Evolutionary conservation across 2,329 filamentous ascomycete genomes (phyloP).

Genomic region (Aureobasidium sp.): DNA sequence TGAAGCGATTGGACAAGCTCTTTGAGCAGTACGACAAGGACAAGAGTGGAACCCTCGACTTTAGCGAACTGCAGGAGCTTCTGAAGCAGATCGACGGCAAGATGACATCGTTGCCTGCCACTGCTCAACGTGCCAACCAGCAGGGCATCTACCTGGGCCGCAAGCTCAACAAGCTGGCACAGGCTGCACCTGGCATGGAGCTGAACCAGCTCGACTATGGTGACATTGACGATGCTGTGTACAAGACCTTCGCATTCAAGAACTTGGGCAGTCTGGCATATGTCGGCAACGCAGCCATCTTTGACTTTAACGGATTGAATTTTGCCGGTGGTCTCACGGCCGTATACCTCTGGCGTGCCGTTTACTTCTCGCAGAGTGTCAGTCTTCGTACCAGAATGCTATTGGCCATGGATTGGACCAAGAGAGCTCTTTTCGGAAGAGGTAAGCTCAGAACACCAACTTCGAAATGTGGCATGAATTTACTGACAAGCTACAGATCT

Average conservation of each 20-base stretch:
- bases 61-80: constrained; percentile 81
- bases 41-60: constrained; percentile 86
- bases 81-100: constrained; percentile 90
- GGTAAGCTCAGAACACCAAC: constrained; percentile 53
- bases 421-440: constrained; percentile 88
- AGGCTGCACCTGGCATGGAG: constrained; percentile 64
- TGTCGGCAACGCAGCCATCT: constrained; percentile 91
- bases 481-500: constrained; percentile 18
- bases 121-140: constrained; percentile 91
- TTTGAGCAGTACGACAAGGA: constrained; percentile 92
- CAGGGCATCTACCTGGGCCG: constrained; percentile 87
- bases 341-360: constrained; percentile 90
- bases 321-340: constrained; percentile 79
- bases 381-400: constrained; percentile 82
- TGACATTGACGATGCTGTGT: constrained; percentile 84
- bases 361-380: constrained; percentile 97
- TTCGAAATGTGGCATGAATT: neutral
- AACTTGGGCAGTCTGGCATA: constrained; percentile 91
- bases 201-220: constrained; percentile 80
- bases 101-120: constrained; percentile 88
- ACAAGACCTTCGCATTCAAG: constrained; percentile 89
- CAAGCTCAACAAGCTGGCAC: constrained; percentile 88
- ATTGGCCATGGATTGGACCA: constrained; percentile 98
- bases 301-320: constrained; percentile 76
- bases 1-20: constrained; percentile 82